Conservation (phyloP, 2,329 filamentous ascomycete genomes). For the Xylariales sp. region DNA sequence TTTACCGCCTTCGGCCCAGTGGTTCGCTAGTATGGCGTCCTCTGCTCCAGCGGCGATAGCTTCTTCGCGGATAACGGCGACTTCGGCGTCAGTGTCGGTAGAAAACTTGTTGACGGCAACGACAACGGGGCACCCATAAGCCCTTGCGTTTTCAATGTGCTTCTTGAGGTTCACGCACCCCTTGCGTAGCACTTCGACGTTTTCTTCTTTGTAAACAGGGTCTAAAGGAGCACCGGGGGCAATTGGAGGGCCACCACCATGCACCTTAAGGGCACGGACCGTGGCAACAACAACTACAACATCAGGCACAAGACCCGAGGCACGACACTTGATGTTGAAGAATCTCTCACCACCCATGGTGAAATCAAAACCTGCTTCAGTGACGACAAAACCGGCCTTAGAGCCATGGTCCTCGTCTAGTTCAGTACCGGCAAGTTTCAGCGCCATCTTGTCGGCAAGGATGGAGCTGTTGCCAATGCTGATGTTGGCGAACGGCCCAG, state of each 20-base stretch:
- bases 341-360: constrained; percentile 99
- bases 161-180: constrained; percentile 96
- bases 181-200: constrained; percentile 87
- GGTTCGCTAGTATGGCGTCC: constrained; percentile 92
- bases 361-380: constrained; percentile 98
- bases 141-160: constrained; percentile 90
- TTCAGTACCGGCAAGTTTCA: constrained; percentile 96
- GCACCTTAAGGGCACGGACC: constrained; percentile 94
- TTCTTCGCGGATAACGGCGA: constrained; percentile 89
- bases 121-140: constrained; percentile 91
- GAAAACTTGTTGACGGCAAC: constrained; percentile 98
- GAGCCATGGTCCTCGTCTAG: constrained; percentile 84
- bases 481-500: constrained; percentile 98
- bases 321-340: constrained; percentile 99
- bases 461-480: constrained; percentile 97
- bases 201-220: constrained; percentile 91
- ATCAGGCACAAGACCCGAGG: constrained; percentile 91
- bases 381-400: constrained; percentile 93
- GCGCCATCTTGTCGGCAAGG: constrained; percentile 91
- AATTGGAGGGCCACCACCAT: constrained; percentile 95
- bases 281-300: constrained; percentile 96
- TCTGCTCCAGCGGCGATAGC: constrained; percentile 91
- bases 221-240: constrained; percentile 85
- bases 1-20: constrained; percentile 95
- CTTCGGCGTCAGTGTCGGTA: constrained; percentile 92